phyloP scores from a whole-genome alignment of 2,329 filamentous ascomycete genomes.

The Cryphonectria parasitica region DNA sequence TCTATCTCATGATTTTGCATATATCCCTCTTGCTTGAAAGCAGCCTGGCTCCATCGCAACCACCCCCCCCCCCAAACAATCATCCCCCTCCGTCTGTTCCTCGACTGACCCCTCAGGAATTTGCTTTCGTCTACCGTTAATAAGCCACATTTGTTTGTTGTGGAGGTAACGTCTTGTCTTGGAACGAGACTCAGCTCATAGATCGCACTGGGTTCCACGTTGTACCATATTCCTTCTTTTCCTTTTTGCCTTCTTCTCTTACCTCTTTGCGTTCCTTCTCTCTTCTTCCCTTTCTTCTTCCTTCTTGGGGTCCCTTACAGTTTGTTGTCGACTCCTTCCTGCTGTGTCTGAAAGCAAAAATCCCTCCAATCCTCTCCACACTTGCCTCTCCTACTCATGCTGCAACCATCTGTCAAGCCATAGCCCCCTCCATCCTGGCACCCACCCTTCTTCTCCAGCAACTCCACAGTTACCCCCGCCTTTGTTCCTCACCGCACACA shows the following conservation, averaged over 20 bases:
- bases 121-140: constrained; percentile 7
- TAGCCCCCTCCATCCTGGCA: constrained; percentile 1
- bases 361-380: not conserved
- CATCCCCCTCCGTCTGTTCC: not conserved
- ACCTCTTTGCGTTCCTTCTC: too few species aligned
- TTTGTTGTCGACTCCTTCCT: not conserved
- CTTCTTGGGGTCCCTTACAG: not conserved
- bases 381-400: not conserved
- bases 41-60: constrained; percentile 1
- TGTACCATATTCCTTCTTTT: not conserved
- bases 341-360: not conserved
- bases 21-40: constrained; percentile 7
- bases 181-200: not conserved
- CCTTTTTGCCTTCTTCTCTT: not conserved
- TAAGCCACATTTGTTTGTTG: constrained; percentile 1
- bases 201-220: not conserved
- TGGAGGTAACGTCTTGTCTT: constrained; percentile 16
- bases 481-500: constrained; percentile 8
- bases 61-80: not conserved
- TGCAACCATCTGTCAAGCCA: not conserved
- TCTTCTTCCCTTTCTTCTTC: not conserved
- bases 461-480: constrained; percentile 4
- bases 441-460: not conserved
- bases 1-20: not conserved
- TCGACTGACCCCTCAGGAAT: not conserved